A percentile compares a stretch with the other conserved stretches of the same genome.
These are phyloP conservation scores for Magnusiomyces clavatus DNA, from an alignment of 1,139 yeast species.

Conservation along the genomic window DNA sequence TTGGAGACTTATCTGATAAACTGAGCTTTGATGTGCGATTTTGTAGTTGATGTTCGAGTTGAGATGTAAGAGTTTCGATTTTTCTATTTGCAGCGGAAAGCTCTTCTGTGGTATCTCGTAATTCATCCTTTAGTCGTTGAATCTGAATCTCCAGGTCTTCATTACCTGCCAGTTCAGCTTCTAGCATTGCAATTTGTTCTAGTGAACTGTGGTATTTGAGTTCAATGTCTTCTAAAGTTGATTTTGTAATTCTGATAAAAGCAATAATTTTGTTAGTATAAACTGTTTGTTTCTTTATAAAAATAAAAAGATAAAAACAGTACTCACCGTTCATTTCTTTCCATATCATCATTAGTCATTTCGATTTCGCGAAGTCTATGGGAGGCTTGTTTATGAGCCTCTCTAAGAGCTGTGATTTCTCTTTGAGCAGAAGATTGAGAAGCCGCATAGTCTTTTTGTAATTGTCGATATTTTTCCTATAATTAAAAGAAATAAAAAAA, in stretches of 20 bases:
- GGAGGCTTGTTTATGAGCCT: constrained; percentile 25
- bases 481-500: not conserved
- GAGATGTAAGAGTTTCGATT: constrained; percentile 19
- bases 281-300: constrained; percentile 6
- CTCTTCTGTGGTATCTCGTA: constrained; percentile 30
- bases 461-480: constrained; percentile 21
- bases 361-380: constrained; percentile 33
- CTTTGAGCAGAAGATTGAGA: constrained; percentile 25
- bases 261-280: constrained; percentile 4
- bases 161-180: constrained; percentile 28
- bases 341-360: constrained; percentile 35
- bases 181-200: constrained; percentile 31
- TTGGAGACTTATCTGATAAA: not conserved
- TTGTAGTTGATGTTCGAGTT: not conserved
- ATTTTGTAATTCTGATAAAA: constrained; percentile 22
- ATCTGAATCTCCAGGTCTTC: constrained; percentile 26
- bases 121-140: constrained; percentile 32
- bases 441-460: constrained; percentile 25
- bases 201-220: constrained; percentile 26
- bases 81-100: constrained; percentile 20
- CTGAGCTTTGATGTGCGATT: no score
- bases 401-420: constrained; percentile 25
- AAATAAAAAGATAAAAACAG: not conserved
- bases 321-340: constrained; percentile 19
- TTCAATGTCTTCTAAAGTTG: constrained; percentile 29